Base-by-base conservation (phyloP, 805 yeast species). In the Jamesozyma jinghongensis region DNA sequence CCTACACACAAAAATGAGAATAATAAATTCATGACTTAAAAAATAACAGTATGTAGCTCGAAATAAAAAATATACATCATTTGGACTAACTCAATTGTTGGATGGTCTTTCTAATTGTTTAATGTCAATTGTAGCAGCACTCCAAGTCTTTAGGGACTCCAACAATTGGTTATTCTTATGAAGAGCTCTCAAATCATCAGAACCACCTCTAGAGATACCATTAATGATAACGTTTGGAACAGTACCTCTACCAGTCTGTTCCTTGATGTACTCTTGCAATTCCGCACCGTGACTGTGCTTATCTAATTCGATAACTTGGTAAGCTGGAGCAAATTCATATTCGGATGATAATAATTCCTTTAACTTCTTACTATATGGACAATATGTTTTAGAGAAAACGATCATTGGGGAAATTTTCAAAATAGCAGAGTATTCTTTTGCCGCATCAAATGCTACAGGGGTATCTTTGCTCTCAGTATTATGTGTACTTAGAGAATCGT, bases 171-270 rank as follows among this genome's bases (percentile, higher is more conserved):
- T 81, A 1, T 69, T 65, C 17, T 69, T 66, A 53, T 85, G 87
- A 42, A 85, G 64, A 27, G 65, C 69, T 19, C 61, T 67, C 59
- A 92, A 75, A 41, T 88, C 97, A 59, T 86, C 96, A 32, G 77
- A 76, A 3, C 98, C 98, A 31, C 98, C 98, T 49, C 83, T 72
- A 36, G 90, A 79, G 19, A 72, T 59, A 7, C 83, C 81, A 41
- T 79, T 81, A 40, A 90, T 74, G 40, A 85, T 69, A 17, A 92
- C 74, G 57, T 92, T 92, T 19, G 98, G 98, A 12, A 92, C 98
- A 0, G 97, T 90, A 22, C 65, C 65, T 51, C 96, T 77, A 5
- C 92, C 94, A 4, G 95, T 77, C 42, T 71, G 61, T 38, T 70
- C 67, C 14, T 71, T 81, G 39, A 92, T 70, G 60, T 81, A 81